Base-by-base conservation (phyloP, 257 asterid species). In the Mitragyna speciosa region DNA sequence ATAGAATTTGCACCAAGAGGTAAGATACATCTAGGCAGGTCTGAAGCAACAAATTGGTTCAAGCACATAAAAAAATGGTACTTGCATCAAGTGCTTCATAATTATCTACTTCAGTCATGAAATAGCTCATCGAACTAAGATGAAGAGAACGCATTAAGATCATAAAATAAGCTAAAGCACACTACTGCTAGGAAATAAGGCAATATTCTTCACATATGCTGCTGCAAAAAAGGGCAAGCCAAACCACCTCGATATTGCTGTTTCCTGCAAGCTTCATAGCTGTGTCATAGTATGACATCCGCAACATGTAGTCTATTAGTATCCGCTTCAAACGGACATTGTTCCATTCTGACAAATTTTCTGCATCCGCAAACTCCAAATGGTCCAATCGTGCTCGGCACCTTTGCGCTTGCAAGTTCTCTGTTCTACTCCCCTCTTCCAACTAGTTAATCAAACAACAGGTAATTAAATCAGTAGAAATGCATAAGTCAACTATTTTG, bases 281-380 rank as follows among this genome's bases (percentile, higher is more conserved):
- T 69, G 98, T 91, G 79, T 89, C 94, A 77, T 88, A 94, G 84
- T 94, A 96, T 22, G 99, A 96, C 98, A 96, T 94, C 63, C 98
- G 90, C 88, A 94, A 77, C 97, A 96, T 92, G 87, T 96, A 96
- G 80, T 96, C 99, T 41, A 96, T 97, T 68, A 96, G 93, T 84
- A 96, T 89, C 68, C 98, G 81, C 76, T 90, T 94, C 94, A 96
- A 85, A 47, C 99, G 93, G 41, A 83, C 88, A 84, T 72, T 79
- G 75, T 82, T 90, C 97, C 97, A 96, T 72, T 84, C 94, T 20
- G 96, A 83, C 72, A 91, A 19, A 68, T 88, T 92, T 74, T 92
- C 97, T 58, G 89, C 87, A 75, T 94, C 92, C 16, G 92, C 95
- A 72, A 94, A 89, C 85, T 92, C 98, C 84, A 96, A 84, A 86